Evolutionary conservation across 2,329 filamentous ascomycete species (phyloP), one percentile per base, ranked within the genome.

Genomic region (Aspergillus candidus): DNA sequence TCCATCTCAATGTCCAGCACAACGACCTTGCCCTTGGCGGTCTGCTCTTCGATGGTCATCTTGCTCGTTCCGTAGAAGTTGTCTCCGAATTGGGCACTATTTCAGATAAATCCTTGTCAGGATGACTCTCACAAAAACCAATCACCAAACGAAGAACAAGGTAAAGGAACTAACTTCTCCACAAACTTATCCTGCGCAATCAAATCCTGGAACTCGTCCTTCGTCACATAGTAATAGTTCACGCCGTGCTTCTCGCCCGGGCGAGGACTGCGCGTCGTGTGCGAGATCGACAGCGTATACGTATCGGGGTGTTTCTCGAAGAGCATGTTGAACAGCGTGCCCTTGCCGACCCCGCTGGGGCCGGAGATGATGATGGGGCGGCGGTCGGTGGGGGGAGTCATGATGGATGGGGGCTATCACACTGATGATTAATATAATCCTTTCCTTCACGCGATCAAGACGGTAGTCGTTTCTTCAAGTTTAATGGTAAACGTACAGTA

Each of bases 1-100:
- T 95, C 89, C 88, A 96, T 95, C 76, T 96, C 91, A 62, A 96
- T 97, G 66, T 97, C 91, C 55, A 96, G 72, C 38, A 96, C 82
- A 49, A 90, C 91, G 34, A 89, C 80, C 59, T 76, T 77, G 39
- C 82, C 84, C 69, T 83, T 80, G 48, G 79, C 77, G 2, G 78
- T 78, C 64, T 90, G 82, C 59, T 87, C 80, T 66, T 83, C 78
- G 51, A 95, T 88, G 22, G 88, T 88, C 67, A 77, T 75, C 60
- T 88, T 82, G 63, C 81, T 87, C 4, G 89, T 95, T 44, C 90
- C 90, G 70, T 96, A 96, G 60, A 80, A 73, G 70, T 96, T 95
- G 43, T 81, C 83, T 33, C 88, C 83, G 65, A 95, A 96, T 64
- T 84, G 73, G 43, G 90, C 90, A 72, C 22, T 27, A 10, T 27